Evolutionary conservation across 345 rosid genomes (phyloP).

Genomic region (Passiflora organensis): DNA sequence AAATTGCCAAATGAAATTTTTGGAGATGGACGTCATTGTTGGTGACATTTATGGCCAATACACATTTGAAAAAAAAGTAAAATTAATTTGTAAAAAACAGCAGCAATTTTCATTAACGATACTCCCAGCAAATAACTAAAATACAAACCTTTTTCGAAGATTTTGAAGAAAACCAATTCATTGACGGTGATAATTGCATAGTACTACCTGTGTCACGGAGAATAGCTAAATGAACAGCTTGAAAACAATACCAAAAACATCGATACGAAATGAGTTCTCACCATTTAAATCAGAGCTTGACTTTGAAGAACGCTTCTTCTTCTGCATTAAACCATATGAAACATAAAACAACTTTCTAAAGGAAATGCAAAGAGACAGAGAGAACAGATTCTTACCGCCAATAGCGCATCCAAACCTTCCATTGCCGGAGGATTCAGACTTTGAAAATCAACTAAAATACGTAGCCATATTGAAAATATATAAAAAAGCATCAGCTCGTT

Average conservation of each 20-base stretch:
- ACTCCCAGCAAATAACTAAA: no score
- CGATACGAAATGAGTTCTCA: constrained; percentile 17
- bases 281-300: constrained; percentile 47
- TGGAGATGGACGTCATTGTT: no score
- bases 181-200: constrained; percentile 44
- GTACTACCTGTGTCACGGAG: constrained; percentile 45
- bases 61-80: no score
- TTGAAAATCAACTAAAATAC: constrained; percentile 52
- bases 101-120: no score
- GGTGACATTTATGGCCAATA: no score
- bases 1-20: no score
- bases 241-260: no score
- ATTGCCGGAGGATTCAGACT: constrained; percentile 58
- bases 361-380: not conserved
- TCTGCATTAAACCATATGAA: constrained; percentile 26
- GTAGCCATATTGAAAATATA: not conserved
- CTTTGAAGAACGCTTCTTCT: constrained; percentile 51
- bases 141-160: constrained; percentile 65
- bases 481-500: no score
- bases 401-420: constrained; percentile 61
- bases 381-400: constrained; percentile 61
- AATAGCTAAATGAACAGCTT: not conserved
- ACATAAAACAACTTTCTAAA: not conserved
- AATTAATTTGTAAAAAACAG: not conserved
- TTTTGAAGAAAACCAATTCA: constrained; percentile 79